Percentiles rank a stretch among this genome's conserved stretches.
Conservation (phyloP, 2,329 filamentous ascomycete species). For the Penicillium sp. region DNA sequence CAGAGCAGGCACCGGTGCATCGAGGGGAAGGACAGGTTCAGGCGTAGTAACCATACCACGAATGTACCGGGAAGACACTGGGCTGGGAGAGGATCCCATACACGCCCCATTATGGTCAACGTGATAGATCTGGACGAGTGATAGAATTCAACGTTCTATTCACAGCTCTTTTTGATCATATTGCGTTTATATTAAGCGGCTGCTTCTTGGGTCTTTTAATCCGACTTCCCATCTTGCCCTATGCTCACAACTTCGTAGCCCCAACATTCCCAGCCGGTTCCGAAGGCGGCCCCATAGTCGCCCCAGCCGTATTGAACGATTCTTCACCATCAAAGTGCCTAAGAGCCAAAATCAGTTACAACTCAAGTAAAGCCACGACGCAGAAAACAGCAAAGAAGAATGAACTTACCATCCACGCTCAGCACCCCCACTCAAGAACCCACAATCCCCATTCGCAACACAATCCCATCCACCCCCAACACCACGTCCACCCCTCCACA, state of each 20-base stretch:
- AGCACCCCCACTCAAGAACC: slow-evolving; percentile 71
- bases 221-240: background rate
- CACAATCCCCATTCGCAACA: slow-evolving; percentile 76
- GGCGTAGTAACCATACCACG: background rate
- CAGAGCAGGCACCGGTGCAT: background rate
- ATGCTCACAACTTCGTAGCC: slow-evolving; percentile 24
- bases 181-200: background rate
- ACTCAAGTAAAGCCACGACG: background rate
- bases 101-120: no score
- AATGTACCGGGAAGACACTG: background rate
- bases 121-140: no score
- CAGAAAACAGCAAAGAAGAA: slow-evolving; percentile 18
- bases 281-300: slow-evolving; percentile 27
- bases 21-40: background rate
- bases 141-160: no score
- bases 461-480: slow-evolving; percentile 78
- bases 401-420: slow-evolving; percentile 77
- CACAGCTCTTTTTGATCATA: background rate
- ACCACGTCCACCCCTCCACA: slow-evolving; percentile 59
- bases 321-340: slow-evolving; percentile 49
- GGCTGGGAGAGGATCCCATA: background rate
- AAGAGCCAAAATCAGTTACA: slow-evolving; percentile 21
- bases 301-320: slow-evolving; percentile 39
- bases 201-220: background rate
- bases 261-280: slow-evolving; percentile 13